Percentiles rank a stretch among this genome's conserved stretches.
Conservation (phyloP, 2,329 filamentous ascomycete species). For the Clonostachys sp. region DNA sequence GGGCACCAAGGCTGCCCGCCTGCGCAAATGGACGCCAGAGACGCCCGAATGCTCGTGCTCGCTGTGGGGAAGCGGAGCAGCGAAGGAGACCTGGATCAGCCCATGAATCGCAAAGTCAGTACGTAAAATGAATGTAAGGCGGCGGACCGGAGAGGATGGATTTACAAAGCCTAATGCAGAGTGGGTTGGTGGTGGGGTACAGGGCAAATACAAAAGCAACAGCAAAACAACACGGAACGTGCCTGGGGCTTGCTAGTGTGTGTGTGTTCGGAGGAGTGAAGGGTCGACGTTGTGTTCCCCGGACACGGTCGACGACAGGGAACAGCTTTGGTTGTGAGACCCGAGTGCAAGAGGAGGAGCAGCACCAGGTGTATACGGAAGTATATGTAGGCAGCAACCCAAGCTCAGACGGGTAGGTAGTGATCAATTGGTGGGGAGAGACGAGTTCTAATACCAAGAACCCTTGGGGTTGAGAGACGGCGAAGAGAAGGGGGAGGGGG, state of each 20-base stretch:
- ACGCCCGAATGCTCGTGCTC: background rate
- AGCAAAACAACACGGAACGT: background rate
- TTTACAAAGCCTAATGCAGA: too few relatives aligned
- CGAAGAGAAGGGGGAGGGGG: background rate
- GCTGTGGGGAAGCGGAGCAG: constrained; percentile 4
- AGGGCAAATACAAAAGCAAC: background rate
- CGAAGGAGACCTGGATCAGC: constrained; percentile 1
- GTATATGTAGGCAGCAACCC: too few relatives aligned
- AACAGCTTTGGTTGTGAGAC: too few relatives aligned
- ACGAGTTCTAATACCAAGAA: too few relatives aligned
- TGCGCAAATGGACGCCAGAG: too few relatives aligned
- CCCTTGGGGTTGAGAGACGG: background rate
- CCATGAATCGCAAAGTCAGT: constrained; percentile 13
- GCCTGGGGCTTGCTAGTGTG: background rate
- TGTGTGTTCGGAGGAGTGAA: background rate
- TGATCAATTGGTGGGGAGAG: too few relatives aligned
- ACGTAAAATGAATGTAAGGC: constrained; percentile 27
- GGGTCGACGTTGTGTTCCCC: background rate
- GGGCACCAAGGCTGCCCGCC: too few relatives aligned
- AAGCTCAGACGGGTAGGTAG: too few relatives aligned
- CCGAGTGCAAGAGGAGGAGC: too few relatives aligned
- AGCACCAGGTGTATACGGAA: too few relatives aligned
- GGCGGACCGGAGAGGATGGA: constrained; percentile 17
- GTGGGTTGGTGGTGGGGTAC: background rate
- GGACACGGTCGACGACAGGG: background rate